Conservation (phyloP, 345 rosid species). For the Citrus hindsii region DNA sequence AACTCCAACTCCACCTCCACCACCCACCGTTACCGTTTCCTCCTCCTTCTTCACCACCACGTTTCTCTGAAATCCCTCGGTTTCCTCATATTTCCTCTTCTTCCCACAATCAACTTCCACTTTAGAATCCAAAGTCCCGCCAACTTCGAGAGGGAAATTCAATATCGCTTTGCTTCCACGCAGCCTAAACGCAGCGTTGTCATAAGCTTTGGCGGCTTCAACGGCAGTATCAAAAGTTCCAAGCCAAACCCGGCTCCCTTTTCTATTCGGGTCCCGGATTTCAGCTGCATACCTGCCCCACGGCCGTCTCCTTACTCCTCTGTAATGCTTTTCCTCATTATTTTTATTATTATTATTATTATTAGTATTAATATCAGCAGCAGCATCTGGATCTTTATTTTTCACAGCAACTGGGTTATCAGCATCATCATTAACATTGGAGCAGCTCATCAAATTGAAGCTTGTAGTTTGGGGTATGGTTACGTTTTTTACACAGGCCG, state of each 20-base stretch:
- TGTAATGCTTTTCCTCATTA: constrained; percentile 41
- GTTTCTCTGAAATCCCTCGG: constrained; percentile 23
- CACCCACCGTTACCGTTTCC: constrained; percentile 5
- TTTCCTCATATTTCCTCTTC: constrained; percentile 38
- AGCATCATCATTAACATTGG: constrained; percentile 3
- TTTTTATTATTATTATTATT: no score
- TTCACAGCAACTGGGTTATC: constrained; percentile 3
- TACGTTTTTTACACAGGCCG: constrained; percentile 36
- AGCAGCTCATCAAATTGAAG: constrained; percentile 2
- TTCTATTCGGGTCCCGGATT: constrained; percentile 82
- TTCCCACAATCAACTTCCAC: constrained; percentile 20
- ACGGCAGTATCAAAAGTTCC: constrained; percentile 83
- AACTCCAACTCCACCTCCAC: constrained; percentile 16
- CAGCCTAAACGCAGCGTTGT: constrained; percentile 71
- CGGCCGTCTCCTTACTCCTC: constrained; percentile 86
- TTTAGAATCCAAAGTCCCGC: constrained; percentile 26
- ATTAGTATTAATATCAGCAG: background rate
- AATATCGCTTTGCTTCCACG: constrained; percentile 90
- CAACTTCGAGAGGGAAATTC: constrained; percentile 84
- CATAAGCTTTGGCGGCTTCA: constrained; percentile 91
- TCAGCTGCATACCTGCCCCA: constrained; percentile 97
- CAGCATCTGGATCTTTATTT: background rate
- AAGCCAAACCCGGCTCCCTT: constrained; percentile 93
- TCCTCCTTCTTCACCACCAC: background rate
- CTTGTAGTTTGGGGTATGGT: constrained; percentile 36